Conservation (phyloP, 192 early-diverging fungal species). For the Backusella mclennaniae region DNA sequence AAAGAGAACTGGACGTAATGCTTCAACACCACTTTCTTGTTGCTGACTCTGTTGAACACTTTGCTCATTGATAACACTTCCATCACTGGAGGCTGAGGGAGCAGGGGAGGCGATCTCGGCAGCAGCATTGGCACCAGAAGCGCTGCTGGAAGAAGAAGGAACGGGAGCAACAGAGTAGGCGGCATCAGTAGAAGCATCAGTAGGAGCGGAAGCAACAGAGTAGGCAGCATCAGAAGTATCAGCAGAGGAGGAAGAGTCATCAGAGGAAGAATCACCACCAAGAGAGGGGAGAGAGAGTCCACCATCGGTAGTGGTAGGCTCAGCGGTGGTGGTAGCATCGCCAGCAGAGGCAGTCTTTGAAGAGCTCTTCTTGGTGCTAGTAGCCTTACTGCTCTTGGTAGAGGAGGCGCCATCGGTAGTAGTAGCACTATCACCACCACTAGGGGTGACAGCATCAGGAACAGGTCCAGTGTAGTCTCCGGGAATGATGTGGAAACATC, state of each 20-base stretch:
- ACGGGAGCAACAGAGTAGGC: not conserved
- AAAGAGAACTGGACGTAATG: not conserved
- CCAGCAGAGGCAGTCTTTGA: not conserved
- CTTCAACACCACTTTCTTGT: constrained; percentile 10
- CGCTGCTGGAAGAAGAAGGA: not conserved
- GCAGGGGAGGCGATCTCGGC: not conserved
- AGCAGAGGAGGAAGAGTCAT: not conserved
- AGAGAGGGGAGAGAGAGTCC: too few species aligned
- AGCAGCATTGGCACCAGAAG: not conserved
- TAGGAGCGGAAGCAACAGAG: not conserved
- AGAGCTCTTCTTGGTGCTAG: not conserved
- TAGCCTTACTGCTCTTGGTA: not conserved
- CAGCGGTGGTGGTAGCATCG: not conserved
- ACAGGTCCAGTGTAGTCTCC: constrained; percentile 44
- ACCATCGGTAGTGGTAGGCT: not conserved
- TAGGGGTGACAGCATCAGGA: not conserved
- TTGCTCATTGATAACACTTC: not conserved
- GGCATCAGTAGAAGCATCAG: not conserved
- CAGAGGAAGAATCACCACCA: not conserved
- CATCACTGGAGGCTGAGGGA: not conserved
- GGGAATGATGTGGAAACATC: constrained; percentile 41
- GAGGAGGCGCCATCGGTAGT: not conserved
- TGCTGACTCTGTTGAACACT: not conserved
- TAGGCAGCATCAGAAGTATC: not conserved
- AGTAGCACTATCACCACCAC: not conserved